Percentiles rank a stretch among this genome's conserved stretches.
Evolutionary conservation across 306 rosid species (phyloP).

Genomic region (Lathyrus sativus): DNA sequence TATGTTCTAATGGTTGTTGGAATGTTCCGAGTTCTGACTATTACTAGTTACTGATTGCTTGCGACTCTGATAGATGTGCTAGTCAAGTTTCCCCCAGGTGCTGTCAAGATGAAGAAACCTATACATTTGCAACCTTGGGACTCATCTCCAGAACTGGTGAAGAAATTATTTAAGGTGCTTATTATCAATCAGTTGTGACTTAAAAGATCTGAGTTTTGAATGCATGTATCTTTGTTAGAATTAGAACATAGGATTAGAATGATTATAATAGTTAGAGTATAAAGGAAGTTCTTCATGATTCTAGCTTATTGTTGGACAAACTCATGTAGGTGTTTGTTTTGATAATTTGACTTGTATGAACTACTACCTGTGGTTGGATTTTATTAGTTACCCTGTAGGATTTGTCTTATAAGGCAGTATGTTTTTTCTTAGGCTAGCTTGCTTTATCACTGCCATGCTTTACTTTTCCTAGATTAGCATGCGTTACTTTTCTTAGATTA

Average conservation of each 20-base stretch:
- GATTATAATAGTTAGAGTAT: conserved; percentile 3
- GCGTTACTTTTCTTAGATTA: conserved; percentile 24
- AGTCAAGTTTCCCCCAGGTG: conserved; percentile 80
- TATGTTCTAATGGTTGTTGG: conserved; percentile 29
- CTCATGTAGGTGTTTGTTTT: conserved; percentile 1
- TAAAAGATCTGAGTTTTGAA: conserved; percentile 21
- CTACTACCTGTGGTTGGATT: conserved; percentile 22
- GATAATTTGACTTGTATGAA: conserved; percentile 28
- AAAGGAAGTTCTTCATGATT: conserved; percentile 22
- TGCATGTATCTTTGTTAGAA: conserved; percentile 13
- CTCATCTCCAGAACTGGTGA: conserved; percentile 74
- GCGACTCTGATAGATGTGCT: conserved; percentile 61
- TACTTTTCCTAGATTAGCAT: conserved; percentile 28
- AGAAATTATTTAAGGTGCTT: conserved; percentile 91
- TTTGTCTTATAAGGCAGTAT: conserved; percentile 18
- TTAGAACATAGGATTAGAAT: conserved; percentile 29
- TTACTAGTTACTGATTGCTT: conserved; percentile 32
- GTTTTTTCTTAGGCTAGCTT: conserved; percentile 12
- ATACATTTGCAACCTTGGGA: conserved; percentile 86
- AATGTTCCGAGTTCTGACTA: conserved; percentile 34
- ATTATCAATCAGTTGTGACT: conserved; percentile 23
- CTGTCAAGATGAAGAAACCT: conserved; percentile 90
- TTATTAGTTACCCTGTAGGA: conserved; percentile 27
- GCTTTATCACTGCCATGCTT: conserved; percentile 8
- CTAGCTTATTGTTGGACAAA: conserved; percentile 6